Percentiles rank a stretch among this genome's conserved stretches.
Conservation (phyloP, 257 asterid genomes). For the Thymus mandschuricus region DNA sequence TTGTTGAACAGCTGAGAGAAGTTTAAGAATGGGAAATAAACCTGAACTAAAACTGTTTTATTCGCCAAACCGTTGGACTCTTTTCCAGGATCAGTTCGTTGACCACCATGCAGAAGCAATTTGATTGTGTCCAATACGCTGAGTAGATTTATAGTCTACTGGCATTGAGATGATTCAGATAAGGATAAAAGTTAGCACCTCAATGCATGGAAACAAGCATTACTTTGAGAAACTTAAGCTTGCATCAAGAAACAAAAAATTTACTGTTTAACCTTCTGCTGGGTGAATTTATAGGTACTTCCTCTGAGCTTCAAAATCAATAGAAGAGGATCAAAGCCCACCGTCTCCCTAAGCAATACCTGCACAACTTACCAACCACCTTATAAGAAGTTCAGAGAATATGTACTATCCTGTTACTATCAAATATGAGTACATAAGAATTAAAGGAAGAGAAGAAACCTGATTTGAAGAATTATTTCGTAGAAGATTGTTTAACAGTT, state of each 20-base stretch:
- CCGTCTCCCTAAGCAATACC: slow-evolving; percentile 93
- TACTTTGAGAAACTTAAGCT: slow-evolving; percentile 20
- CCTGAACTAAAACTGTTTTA: slow-evolving; percentile 93
- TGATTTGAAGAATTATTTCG: slow-evolving; percentile 88
- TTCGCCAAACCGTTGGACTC: slow-evolving; percentile 65
- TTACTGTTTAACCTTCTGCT: slow-evolving; percentile 79
- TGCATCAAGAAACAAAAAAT: slow-evolving; percentile 25
- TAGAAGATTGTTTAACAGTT: slow-evolving; percentile 85
- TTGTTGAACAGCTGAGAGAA: slow-evolving; percentile 25
- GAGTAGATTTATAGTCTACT: slow-evolving; percentile 92
- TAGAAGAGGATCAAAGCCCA: slow-evolving; percentile 82
- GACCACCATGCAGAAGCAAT: slow-evolving; percentile 73
- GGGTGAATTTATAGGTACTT: slow-evolving; percentile 81
- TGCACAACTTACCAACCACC: slow-evolving; percentile 38
- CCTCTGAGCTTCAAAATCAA: slow-evolving; percentile 87
- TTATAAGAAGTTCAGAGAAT: slow-evolving; percentile 29
- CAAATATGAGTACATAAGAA: slow-evolving; percentile 14
- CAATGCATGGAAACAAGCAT: slow-evolving; percentile 23
- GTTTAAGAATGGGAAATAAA: slow-evolving; percentile 33
- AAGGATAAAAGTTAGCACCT: slow-evolving; percentile 44
- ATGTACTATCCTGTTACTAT: slow-evolving; percentile 3
- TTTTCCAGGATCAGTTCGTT: slow-evolving; percentile 70
- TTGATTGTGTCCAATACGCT: slow-evolving; percentile 83
- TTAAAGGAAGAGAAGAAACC: slow-evolving; percentile 46
- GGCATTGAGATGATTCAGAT: slow-evolving; percentile 50